phyloP scores from a whole-genome alignment of 495 filamentous ascomycete species.

The Poronia punctata region DNA sequence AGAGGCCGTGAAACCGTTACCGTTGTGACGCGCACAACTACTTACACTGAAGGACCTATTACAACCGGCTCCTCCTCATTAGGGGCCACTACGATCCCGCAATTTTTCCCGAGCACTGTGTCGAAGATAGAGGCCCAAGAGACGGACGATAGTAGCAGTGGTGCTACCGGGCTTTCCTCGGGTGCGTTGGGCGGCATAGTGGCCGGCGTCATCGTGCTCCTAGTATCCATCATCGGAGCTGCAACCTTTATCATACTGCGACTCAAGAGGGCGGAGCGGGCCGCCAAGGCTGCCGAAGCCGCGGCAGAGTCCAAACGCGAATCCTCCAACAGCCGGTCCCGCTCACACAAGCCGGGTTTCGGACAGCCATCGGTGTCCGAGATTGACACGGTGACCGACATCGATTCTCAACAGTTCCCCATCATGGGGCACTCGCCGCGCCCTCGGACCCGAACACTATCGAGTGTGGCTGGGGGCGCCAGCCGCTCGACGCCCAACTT shows the following conservation, averaged over 20 bases:
- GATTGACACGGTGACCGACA: constrained; percentile 15
- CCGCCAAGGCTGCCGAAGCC: constrained; percentile 16
- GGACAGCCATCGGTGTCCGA: constrained; percentile 18
- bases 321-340: constrained; percentile 20
- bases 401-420: constrained; percentile 2
- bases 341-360: constrained; percentile 19
- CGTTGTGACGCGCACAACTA: constrained; percentile 19
- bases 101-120: constrained; percentile 33
- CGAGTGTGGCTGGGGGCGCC: constrained; percentile 14
- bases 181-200: constrained; percentile 38
- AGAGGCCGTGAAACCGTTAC: constrained; percentile 22
- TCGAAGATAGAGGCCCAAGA: constrained; percentile 27
- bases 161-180: constrained; percentile 19
- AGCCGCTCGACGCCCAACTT: constrained; percentile 18
- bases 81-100: constrained; percentile 15
- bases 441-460: constrained; percentile 2
- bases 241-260: constrained; percentile 33
- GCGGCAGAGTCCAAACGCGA: constrained; percentile 25
- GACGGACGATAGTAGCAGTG: constrained; percentile 7
- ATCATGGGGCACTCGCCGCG: neutral
- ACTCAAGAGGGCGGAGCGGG: constrained; percentile 26
- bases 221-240: constrained; percentile 30
- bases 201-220: constrained; percentile 32
- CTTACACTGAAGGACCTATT: constrained; percentile 19
- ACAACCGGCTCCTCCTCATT: constrained; percentile 12